Percentiles rank a stretch among this genome's conserved stretches.
These are phyloP conservation scores for Bolboschoenus planiculmis DNA, from an alignment of 176 grass and related monocot species.

Conservation along the genomic window DNA sequence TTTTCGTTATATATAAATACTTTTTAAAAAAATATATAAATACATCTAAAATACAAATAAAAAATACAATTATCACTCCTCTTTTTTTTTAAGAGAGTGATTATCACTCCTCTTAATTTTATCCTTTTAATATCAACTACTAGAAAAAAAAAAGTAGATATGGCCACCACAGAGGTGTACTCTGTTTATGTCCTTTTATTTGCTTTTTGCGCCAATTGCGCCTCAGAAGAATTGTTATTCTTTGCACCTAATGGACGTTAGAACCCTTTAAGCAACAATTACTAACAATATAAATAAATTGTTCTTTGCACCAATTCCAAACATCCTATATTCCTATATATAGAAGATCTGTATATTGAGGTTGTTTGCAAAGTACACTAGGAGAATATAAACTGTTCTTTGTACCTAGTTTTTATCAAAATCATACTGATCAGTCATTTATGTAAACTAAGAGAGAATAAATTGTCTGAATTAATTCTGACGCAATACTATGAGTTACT, in stretches of 20 bases:
- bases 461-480: background rate
- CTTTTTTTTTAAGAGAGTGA: background rate
- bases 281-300: background rate
- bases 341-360: background rate
- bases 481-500: background rate
- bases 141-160: background rate
- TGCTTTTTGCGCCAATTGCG: background rate
- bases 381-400: background rate
- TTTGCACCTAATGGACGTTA: background rate
- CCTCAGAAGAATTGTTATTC: background rate
- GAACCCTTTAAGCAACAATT: background rate
- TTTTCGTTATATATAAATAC: too few species aligned
- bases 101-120: too few species aligned
- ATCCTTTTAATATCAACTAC: background rate
- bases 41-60: too few species aligned
- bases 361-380: background rate
- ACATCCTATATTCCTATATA: background rate
- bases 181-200: background rate
- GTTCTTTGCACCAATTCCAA: background rate
- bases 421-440: background rate
- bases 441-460: background rate
- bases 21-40: too few species aligned
- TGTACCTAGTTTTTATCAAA: background rate
- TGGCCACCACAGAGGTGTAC: background rate
- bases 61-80: too few species aligned